Evolutionary conservation across 1,284 basidiomycete genomes (phyloP).

Genomic region (Cutaneotrichosporon daszewskae): DNA sequence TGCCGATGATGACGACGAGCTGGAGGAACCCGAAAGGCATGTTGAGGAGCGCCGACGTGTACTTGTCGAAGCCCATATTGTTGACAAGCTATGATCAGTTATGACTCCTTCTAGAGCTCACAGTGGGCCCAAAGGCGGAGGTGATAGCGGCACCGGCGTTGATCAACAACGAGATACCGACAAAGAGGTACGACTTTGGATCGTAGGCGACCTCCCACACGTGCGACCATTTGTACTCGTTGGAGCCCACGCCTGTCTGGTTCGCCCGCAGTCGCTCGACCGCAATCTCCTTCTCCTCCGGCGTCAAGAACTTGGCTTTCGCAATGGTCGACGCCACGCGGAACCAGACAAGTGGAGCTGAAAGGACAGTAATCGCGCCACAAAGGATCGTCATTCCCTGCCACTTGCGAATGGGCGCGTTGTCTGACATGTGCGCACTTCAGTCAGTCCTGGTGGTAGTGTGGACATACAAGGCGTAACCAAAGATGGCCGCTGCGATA

Average conservation of each 20-base stretch:
- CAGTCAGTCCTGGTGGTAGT: too few species aligned
- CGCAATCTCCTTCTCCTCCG: conserved; percentile 42
- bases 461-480: too few species aligned
- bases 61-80: conserved; percentile 8
- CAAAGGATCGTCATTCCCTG: conserved; percentile 62
- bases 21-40: conserved; percentile 24
- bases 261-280: conserved; percentile 38
- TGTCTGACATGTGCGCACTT: too few species aligned
- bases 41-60: conserved; percentile 17
- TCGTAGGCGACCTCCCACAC: conserved; percentile 23
- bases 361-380: conserved; percentile 54
- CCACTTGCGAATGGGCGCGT: conserved; percentile 26
- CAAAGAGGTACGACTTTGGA: conserved; percentile 23
- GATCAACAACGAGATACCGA: conserved; percentile 25
- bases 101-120: too few species aligned
- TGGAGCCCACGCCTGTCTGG: conserved; percentile 23
- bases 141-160: conserved; percentile 38
- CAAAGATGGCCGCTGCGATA: too few species aligned
- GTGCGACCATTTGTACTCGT: conserved; percentile 21
- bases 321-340: conserved; percentile 37
- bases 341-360: conserved; percentile 53
- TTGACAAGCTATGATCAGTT: neutral
- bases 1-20: conserved; percentile 27
- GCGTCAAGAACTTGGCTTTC: conserved; percentile 40
- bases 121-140: conserved; percentile 4